These are phyloP conservation scores for Russula dissimulans DNA, from an alignment of 768 basidiomycete species.

Conservation along the genomic window DNA sequence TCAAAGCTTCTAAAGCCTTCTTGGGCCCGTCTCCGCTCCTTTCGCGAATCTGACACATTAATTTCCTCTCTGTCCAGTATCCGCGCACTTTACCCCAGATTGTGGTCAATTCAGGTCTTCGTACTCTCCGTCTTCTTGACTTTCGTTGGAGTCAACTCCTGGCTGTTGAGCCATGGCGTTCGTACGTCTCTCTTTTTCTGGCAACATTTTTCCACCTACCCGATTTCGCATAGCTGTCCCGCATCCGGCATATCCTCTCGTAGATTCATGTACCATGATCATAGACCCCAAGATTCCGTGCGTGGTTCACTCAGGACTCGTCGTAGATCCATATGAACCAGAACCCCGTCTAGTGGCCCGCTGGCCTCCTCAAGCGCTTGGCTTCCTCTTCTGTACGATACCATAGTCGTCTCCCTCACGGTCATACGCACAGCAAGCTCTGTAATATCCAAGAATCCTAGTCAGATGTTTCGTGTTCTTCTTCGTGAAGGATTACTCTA, in stretches of 20 bases:
- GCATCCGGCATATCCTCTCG: neutral
- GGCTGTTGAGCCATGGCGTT: slow-evolving; percentile 42
- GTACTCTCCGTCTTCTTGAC: slow-evolving; percentile 28
- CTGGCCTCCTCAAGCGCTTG: slow-evolving; percentile 32
- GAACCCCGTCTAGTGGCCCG: slow-evolving; percentile 10
- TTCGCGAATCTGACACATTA: no score
- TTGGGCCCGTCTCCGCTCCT: no score
- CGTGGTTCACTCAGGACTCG: neutral
- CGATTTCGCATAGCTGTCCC: neutral
- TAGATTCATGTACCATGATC: slow-evolving; percentile 32
- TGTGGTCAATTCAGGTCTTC: slow-evolving; percentile 24
- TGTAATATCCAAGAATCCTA: neutral
- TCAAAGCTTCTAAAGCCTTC: no score
- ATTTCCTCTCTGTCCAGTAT: slow-evolving; percentile 18
- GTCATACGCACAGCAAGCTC: slow-evolving; percentile 24
- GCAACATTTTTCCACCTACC: neutral
- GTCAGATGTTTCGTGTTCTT: slow-evolving; percentile 3
- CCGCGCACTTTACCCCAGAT: slow-evolving; percentile 25
- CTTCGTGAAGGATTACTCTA: slow-evolving; percentile 12
- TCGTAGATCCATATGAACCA: neutral
- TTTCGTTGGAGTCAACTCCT: slow-evolving; percentile 42
- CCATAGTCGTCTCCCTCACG: slow-evolving; percentile 28
- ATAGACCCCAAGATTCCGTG: slow-evolving; percentile 24
- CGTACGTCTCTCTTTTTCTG: slow-evolving; percentile 29
- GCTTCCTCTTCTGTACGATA: slow-evolving; percentile 35